Base-by-base conservation (phyloP, 352 stramenopile species). In the Blastocystis hominis region DNA sequence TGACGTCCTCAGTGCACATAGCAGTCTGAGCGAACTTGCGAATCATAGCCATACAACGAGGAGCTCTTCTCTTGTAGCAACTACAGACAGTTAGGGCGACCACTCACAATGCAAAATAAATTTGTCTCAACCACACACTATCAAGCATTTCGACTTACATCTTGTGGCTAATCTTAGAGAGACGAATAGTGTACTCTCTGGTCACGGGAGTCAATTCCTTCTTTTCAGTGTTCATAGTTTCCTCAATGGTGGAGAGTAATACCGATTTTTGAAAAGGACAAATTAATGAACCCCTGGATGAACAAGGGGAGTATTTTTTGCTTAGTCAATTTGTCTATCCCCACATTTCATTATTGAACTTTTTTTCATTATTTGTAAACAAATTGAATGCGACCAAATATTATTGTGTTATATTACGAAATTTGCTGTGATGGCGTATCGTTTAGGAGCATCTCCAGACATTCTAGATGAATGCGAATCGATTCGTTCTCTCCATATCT, bases 181-280 rank as follows among this genome's bases (percentile, higher is more conserved):
- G 93, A 91, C 98, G 96, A 92, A 98, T 98, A 75, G 96, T 98
- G 93, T 97, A 98, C 92, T 98, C 96, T 89, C 95, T 94, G 79
- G 94, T 96, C 75, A 98, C 95, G 86, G 94, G 61, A 86, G 62
- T 53, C 55, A 78, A 76, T 81, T 89, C 56, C 47, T 78, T 88
- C 56, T 89, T 80, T 63, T 62, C 70, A 80, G 46, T 34, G 24
- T 30, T 62, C 70, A 80, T 80, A 24, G 63, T 80, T 68, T 64
- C 24, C 20, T 36, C 42, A 42, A 61, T 61, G 13, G 38, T 62
- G 70, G 70, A 80, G 70, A 80, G 70, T 80, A 62, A 34, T 80
- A 54, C 46, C 54, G 44, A 63, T 80, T 62, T 54, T 30, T 66
- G 70, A 80, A 47, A 76, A 44, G 40, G 70, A 64, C 7, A 9